These are phyloP conservation scores for Pinus tabuliformis DNA, from an alignment of 75 land plant species.

Conservation along the genomic window DNA sequence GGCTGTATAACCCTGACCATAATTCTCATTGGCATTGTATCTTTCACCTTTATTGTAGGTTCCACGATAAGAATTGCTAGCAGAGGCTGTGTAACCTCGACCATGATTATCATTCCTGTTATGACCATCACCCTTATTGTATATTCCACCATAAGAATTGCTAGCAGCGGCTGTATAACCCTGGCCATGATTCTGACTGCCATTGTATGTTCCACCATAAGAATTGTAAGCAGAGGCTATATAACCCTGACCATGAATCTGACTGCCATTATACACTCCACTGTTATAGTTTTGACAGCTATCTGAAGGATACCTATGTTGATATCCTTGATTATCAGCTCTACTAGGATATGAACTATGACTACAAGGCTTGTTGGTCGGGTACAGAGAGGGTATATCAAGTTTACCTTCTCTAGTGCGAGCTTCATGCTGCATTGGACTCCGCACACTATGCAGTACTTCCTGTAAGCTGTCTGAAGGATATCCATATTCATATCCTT, in stretches of 20 bases:
- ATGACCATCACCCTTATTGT: neutral
- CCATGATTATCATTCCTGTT: too few relatives aligned
- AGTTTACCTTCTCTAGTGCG: neutral
- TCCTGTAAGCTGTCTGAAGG: neutral
- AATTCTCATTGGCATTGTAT: neutral
- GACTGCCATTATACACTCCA: neutral
- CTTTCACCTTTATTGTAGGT: neutral
- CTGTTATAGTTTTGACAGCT: neutral
- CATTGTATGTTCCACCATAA: neutral
- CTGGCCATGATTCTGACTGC: neutral
- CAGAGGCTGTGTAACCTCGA: too few relatives aligned
- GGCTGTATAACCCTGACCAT: neutral
- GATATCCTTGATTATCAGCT: neutral
- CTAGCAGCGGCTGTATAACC: neutral
- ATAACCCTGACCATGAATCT: neutral
- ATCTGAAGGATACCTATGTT: neutral
- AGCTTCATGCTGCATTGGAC: neutral
- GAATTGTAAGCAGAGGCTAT: neutral
- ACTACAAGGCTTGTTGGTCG: neutral
- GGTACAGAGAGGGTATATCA: neutral
- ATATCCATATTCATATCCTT: neutral
- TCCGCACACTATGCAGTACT: too few relatives aligned
- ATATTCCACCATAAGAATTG: neutral
- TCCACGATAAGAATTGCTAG: too few relatives aligned
- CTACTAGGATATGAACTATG: neutral